Conservation (phyloP, 805 yeast genomes). For the Ogataea pilisensis region DNA sequence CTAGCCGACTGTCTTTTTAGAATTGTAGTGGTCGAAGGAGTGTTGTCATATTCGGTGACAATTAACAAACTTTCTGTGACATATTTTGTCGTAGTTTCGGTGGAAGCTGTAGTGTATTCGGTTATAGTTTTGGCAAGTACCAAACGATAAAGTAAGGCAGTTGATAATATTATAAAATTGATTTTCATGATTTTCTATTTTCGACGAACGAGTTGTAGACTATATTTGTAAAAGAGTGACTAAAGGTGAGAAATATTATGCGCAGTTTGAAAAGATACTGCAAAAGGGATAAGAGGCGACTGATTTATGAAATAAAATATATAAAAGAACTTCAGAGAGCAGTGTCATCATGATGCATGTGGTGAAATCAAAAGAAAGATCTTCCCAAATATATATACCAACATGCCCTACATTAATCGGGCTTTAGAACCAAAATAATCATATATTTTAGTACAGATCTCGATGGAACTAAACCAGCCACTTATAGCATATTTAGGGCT, state of each 20-base stretch:
- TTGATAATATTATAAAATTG: background rate
- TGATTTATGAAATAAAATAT: no score
- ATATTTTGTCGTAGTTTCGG: conserved; percentile 24
- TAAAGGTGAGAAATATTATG: background rate
- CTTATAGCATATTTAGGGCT: conserved; percentile 2
- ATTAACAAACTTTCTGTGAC: conserved; percentile 9
- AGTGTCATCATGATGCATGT: background rate
- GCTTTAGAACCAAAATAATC: no score
- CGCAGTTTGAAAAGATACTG: background rate
- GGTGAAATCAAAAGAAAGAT: background rate
- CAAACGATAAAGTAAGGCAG: conserved; percentile 1
- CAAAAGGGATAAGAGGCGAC: background rate
- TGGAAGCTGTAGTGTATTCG: conserved; percentile 26
- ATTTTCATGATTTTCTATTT: background rate
- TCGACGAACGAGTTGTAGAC: no score
- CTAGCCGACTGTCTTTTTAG: conserved; percentile 10
- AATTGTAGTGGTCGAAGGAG: conserved; percentile 9
- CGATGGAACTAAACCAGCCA: background rate
- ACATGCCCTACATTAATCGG: no score
- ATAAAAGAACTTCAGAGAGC: no score
- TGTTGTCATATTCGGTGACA: conserved; percentile 9
- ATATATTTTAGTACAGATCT: no score
- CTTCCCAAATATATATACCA: background rate
- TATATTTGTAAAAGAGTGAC: background rate
- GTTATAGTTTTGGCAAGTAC: conserved; percentile 9